Evolutionary conservation across 2,329 filamentous ascomycete genomes (phyloP).

Genomic region (Orbilia brochopaga): DNA sequence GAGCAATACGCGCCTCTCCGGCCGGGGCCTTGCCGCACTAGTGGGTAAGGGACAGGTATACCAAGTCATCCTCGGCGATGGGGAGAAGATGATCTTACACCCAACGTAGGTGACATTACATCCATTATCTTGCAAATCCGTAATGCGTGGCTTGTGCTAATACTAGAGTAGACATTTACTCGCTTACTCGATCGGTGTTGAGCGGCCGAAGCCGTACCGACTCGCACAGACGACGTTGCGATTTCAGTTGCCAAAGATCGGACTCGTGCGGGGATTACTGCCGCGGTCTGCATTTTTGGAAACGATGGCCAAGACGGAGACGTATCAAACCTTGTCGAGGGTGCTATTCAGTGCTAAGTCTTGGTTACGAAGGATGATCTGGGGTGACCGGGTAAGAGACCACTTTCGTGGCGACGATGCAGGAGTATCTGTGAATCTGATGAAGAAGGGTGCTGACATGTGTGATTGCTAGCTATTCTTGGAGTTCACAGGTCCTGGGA

Average conservation of each 20-base stretch:
- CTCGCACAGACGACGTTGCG: slow-evolving; percentile 77
- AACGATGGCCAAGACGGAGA: slow-evolving; percentile 72
- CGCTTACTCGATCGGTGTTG: slow-evolving; percentile 75
- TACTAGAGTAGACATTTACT: slow-evolving; percentile 73
- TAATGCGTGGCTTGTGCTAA: slow-evolving; percentile 14
- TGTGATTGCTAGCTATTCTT: slow-evolving; percentile 69
- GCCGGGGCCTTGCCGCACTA: slow-evolving; percentile 82
- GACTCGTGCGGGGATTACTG: slow-evolving; percentile 67
- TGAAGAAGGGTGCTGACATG: slow-evolving; percentile 53
- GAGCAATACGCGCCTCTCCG: slow-evolving; percentile 88
- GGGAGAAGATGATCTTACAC: slow-evolving; percentile 89
- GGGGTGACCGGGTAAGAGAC: slow-evolving; percentile 76
- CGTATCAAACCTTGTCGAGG: slow-evolving; percentile 74
- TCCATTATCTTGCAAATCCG: background rate
- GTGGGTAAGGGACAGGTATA: slow-evolving; percentile 89
- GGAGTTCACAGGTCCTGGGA: slow-evolving; percentile 84
- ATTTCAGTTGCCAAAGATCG: slow-evolving; percentile 76
- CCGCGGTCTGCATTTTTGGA: slow-evolving; percentile 75
- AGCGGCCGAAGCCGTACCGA: slow-evolving; percentile 80
- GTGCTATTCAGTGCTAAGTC: slow-evolving; percentile 74
- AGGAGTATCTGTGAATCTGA: background rate
- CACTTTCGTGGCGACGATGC: background rate
- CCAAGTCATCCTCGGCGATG: slow-evolving; percentile 77
- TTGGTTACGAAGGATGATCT: slow-evolving; percentile 79
- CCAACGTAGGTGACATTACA: slow-evolving; percentile 64